Percentiles rank a stretch among this genome's conserved stretches.
Evolutionary conservation across 805 yeast genomes (phyloP).

Genomic region (Schizosaccharomyces cryophilus): DNA sequence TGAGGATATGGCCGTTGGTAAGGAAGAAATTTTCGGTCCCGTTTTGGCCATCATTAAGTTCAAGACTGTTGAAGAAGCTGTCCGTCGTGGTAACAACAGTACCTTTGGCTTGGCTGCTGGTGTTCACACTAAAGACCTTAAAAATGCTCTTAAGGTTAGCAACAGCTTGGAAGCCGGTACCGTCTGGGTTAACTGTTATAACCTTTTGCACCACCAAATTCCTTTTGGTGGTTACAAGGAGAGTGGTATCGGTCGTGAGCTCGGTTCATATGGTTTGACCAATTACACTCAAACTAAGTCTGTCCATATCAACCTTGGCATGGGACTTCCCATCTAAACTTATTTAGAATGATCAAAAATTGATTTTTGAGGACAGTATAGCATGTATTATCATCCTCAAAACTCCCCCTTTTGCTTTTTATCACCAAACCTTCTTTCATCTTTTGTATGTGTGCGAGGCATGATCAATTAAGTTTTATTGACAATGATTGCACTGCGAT

Average conservation of each 20-base stretch:
- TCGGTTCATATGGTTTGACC: slow-evolving; percentile 48
- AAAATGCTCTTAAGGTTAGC: slow-evolving; percentile 53
- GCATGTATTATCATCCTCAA: too few species aligned
- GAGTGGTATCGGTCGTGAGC: slow-evolving; percentile 62
- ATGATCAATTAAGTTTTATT: too few species aligned
- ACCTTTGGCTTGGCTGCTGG: slow-evolving; percentile 80
- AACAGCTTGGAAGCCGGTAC: slow-evolving; percentile 64
- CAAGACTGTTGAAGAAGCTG: slow-evolving; percentile 57
- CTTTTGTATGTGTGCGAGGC: too few species aligned
- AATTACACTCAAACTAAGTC: slow-evolving; percentile 56
- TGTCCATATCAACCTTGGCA: slow-evolving; percentile 42
- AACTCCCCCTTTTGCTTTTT: too few species aligned
- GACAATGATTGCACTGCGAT: too few species aligned
- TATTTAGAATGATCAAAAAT: neutral
- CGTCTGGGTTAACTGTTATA: slow-evolving; percentile 75
- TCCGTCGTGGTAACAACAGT: slow-evolving; percentile 54
- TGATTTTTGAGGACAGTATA: neutral
- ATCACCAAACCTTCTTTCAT: too few species aligned
- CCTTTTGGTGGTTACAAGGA: slow-evolving; percentile 67
- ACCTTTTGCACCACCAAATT: slow-evolving; percentile 40
- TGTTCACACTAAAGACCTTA: slow-evolving; percentile 52
- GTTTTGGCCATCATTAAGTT: slow-evolving; percentile 69
- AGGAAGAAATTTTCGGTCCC: slow-evolving; percentile 89
- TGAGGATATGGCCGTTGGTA: slow-evolving; percentile 48
- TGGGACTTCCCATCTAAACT: neutral